Conservation (phyloP, 305 asterid genomes). For the Rubia tinctorum region DNA sequence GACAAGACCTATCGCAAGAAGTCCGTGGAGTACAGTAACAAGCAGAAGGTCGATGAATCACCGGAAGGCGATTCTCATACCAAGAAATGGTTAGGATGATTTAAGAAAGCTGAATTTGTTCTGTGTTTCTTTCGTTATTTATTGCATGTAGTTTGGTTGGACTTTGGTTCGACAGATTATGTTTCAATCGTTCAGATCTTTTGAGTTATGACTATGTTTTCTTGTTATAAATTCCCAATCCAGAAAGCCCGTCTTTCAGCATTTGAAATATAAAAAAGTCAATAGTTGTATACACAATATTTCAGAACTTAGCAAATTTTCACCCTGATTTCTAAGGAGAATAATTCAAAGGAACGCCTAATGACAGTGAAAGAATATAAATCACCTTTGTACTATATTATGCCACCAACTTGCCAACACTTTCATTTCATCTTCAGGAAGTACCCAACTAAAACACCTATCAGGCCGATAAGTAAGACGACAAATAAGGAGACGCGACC, state of each 20-base stretch:
- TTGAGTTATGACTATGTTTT: too few relatives aligned
- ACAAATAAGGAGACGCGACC: slow-evolving; percentile 35
- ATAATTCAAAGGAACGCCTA: neutral
- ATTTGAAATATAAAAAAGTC: neutral
- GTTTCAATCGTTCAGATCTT: too few relatives aligned
- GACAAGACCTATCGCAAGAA: slow-evolving; percentile 34
- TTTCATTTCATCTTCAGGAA: slow-evolving; percentile 27
- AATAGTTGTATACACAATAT: neutral
- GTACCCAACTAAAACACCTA: slow-evolving; percentile 59
- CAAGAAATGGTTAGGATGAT: neutral
- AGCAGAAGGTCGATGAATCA: neutral
- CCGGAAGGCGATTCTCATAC: neutral
- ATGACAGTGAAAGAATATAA: neutral
- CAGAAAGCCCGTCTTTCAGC: neutral
- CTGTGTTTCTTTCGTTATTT: neutral
- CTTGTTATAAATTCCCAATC: neutral
- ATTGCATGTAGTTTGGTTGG: too few relatives aligned
- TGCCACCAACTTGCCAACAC: neutral
- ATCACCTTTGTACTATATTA: neutral
- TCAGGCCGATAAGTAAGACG: slow-evolving; percentile 36
- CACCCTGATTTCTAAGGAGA: neutral
- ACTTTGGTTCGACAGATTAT: neutral
- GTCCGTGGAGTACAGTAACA: neutral
- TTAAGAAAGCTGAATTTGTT: neutral
- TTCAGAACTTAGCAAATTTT: neutral